These are phyloP conservation scores for Jacaranda copaia DNA, from an alignment of 257 asterid species.

Conservation along the genomic window DNA sequence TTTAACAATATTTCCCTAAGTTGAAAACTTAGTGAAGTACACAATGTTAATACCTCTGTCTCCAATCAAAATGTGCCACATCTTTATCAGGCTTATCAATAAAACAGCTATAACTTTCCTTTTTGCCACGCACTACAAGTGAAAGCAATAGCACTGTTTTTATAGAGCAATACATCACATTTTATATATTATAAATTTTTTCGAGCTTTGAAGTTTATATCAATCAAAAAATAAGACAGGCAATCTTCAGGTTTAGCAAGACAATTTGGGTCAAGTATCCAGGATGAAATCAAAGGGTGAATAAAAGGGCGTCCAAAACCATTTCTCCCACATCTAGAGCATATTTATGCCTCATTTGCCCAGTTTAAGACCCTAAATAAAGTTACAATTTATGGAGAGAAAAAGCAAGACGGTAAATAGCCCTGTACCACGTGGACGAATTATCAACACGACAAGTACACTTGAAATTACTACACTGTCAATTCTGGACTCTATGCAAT, in stretches of 20 bases:
- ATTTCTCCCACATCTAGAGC: background rate
- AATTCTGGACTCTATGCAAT: background rate
- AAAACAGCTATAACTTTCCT: background rate
- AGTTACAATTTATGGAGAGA: background rate
- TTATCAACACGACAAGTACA: background rate
- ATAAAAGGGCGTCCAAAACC: background rate
- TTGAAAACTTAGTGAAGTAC: background rate
- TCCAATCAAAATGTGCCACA: background rate
- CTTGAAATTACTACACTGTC: background rate
- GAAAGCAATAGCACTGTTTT: background rate
- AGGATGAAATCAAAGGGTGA: no score
- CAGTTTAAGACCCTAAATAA: background rate
- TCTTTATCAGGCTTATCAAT: background rate
- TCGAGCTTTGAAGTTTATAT: conserved; percentile 9
- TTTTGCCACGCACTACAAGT: background rate
- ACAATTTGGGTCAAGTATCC: no score
- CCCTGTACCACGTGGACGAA: background rate
- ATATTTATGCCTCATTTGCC: background rate
- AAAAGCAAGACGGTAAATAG: background rate
- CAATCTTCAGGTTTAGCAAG: background rate
- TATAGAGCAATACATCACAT: background rate
- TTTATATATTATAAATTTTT: background rate
- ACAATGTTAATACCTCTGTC: background rate
- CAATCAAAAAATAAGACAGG: background rate
- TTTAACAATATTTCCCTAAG: no score